A percentile compares a stretch with the other conserved stretches of the same genome.
Conservation (phyloP, 768 basidiomycete species). For the Leccinum sublutescens region DNA sequence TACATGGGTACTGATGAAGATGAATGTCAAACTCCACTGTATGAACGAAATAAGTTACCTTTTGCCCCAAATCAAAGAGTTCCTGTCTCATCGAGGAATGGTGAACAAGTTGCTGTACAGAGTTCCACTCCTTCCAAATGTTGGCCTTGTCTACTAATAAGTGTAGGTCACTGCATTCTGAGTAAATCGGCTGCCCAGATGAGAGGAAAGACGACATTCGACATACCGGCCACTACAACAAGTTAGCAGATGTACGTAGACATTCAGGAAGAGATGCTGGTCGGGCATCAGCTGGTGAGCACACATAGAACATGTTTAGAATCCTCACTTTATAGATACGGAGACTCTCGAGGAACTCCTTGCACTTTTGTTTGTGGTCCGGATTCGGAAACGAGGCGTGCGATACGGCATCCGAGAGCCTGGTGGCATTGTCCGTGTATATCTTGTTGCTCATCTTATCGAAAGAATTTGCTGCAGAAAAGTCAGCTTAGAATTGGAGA, state of each 20-base stretch:
- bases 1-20: slow-evolving; percentile 14
- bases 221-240: slow-evolving; percentile 16
- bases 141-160: slow-evolving; percentile 5
- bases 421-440: neutral
- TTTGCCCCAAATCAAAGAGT: slow-evolving; percentile 7
- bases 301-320: neutral
- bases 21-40: neutral
- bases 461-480: slow-evolving; percentile 4
- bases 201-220: neutral
- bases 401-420: slow-evolving; percentile 6
- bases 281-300: slow-evolving; percentile 7
- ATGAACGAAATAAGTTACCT: slow-evolving; percentile 6
- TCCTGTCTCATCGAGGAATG: slow-evolving; percentile 17
- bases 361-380: slow-evolving; percentile 2
- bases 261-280: slow-evolving; percentile 27
- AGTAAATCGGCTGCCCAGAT: neutral
- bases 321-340: slow-evolving; percentile 22
- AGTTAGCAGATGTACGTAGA: slow-evolving; percentile 21
- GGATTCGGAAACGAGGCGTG: neutral
- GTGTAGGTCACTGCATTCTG: slow-evolving; percentile 6
- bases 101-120: slow-evolving; percentile 17
- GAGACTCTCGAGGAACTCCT: slow-evolving; percentile 7
- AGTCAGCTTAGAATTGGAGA: neutral
- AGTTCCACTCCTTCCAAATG: slow-evolving; percentile 16
- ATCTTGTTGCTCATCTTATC: slow-evolving; percentile 2